Conservation (phyloP, 2,329 filamentous ascomycete genomes). For the Cladorrhinum sp. region DNA sequence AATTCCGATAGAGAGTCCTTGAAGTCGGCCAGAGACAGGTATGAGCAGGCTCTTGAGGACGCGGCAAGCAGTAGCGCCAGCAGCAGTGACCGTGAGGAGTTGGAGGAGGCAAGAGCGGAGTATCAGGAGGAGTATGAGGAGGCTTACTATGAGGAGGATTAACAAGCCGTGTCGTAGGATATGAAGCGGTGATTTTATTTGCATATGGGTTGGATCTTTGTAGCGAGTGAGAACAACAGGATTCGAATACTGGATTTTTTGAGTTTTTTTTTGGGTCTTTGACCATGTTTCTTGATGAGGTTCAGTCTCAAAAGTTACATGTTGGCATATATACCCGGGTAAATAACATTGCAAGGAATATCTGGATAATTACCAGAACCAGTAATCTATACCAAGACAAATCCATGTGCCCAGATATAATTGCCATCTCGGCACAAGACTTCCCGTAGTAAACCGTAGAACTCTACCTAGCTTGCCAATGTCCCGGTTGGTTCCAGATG, state of each 20-base stretch:
- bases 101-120: slow-evolving; percentile 23
- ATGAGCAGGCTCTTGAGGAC: slow-evolving; percentile 29
- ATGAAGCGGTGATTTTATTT: background rate
- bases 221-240: too few relatives aligned
- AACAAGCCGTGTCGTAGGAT: background rate
- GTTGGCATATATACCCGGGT: background rate
- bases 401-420: background rate
- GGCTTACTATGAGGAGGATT: slow-evolving; percentile 14
- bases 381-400: background rate
- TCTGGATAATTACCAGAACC: background rate
- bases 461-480: background rate
- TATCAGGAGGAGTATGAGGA: slow-evolving; percentile 26
- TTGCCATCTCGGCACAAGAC: background rate
- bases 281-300: too few relatives aligned
- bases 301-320: too few relatives aligned
- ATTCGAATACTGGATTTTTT: too few relatives aligned
- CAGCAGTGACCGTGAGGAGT: slow-evolving; percentile 26
- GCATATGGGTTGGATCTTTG: background rate
- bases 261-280: too few relatives aligned
- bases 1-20: slow-evolving; percentile 43
- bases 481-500: background rate
- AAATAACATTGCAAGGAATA: background rate
- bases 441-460: background rate
- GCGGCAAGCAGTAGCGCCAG: slow-evolving; percentile 23
- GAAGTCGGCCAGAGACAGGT: slow-evolving; percentile 48